A percentile compares a stretch with the other conserved stretches of the same genome.
Evolutionary conservation across 768 basidiomycete genomes (phyloP).

Genomic region (Boletus pseudopeckii): DNA sequence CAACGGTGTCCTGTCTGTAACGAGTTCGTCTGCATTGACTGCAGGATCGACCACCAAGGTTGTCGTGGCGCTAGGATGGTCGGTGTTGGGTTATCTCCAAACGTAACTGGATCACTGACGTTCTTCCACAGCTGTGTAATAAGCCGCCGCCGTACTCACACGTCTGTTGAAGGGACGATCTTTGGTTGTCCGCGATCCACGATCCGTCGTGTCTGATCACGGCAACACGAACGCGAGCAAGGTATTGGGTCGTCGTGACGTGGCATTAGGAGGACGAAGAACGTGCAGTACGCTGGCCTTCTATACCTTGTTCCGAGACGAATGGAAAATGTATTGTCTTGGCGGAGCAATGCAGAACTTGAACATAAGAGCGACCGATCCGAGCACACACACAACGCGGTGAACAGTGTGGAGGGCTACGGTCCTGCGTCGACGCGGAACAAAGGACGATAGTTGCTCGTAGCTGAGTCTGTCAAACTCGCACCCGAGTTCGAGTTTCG

Average conservation of each 20-base stretch:
- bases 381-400: neutral
- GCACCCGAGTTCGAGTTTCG: too few species aligned
- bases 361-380: neutral
- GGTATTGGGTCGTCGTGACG: neutral
- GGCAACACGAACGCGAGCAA: neutral
- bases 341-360: neutral
- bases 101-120: neutral
- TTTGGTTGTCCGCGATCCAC: neutral
- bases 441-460: neutral
- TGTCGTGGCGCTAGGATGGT: conserved; percentile 1
- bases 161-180: neutral
- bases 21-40: neutral
- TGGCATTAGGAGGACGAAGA: neutral
- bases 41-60: neutral
- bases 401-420: too few species aligned
- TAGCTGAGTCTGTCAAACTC: too few species aligned
- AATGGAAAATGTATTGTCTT: neutral
- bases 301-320: neutral
- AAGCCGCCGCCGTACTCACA: too few species aligned
- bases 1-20: conserved; percentile 1
- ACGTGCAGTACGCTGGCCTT: neutral
- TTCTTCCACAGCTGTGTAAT: neutral
- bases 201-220: neutral
- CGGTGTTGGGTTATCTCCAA: neutral
- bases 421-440: too few species aligned